phyloP scores from a whole-genome alignment of 2,329 filamentous ascomycete species.

The Sporothrix euskadiensis region DNA sequence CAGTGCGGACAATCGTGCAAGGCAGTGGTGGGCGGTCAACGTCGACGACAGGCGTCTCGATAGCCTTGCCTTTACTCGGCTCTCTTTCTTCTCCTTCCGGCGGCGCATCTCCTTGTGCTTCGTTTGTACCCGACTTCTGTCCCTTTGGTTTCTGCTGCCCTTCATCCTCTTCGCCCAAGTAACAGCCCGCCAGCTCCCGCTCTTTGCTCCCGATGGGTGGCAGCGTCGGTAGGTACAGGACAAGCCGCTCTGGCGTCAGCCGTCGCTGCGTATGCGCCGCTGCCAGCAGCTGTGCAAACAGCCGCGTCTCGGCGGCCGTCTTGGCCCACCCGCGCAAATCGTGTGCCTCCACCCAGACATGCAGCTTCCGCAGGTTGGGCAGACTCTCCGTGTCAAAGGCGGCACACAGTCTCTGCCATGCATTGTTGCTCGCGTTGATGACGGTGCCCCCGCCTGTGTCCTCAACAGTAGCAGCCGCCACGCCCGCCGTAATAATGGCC shows the following conservation, averaged over 20 bases:
- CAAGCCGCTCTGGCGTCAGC: constrained; percentile 4
- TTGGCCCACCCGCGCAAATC: constrained; percentile 39
- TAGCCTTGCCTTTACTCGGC: not conserved
- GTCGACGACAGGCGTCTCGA: not conserved
- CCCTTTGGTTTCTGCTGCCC: not conserved
- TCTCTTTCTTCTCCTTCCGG: not conserved
- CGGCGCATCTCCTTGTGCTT: not conserved
- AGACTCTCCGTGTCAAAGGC: constrained; percentile 29
- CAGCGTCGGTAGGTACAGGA: constrained; percentile 21
- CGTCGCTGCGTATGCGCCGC: not conserved
- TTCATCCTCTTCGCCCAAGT: constrained; percentile 5
- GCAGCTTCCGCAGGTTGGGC: constrained; percentile 34
- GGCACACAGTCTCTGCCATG: constrained; percentile 37
- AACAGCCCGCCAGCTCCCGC: constrained; percentile 2
- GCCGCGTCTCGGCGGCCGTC: constrained; percentile 36
- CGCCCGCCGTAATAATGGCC: not conserved
- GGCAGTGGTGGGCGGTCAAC: not conserved
- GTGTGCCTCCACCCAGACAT: constrained; percentile 37
- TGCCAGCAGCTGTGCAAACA: constrained; percentile 35
- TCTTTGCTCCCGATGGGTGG: not conserved
- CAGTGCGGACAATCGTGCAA: constrained; percentile 20
- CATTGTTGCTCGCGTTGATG: constrained; percentile 32
- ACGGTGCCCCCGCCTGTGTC: not conserved
- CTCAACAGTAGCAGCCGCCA: not conserved
- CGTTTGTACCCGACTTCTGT: not conserved